Evolutionary conservation across 257 asterid species (phyloP), one percentile per base, ranked within the genome.

Genomic region (Schizonepeta tenuifolia): DNA sequence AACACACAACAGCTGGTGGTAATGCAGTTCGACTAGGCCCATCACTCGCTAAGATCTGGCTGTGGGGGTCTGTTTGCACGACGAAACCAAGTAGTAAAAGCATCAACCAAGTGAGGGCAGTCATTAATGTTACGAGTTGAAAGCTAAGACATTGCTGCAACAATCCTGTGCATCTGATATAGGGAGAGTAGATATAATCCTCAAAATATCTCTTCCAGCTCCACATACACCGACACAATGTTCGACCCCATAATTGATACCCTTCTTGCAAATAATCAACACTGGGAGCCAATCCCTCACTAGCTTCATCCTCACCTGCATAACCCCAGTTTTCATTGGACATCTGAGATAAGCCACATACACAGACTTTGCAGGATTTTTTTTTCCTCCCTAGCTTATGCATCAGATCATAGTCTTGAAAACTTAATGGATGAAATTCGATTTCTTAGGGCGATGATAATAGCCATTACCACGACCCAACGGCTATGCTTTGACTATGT

Each of bases 271-370:
- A 8, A 79, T 74, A 14, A 89, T 87, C 82, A 94, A 67, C 84
- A 94, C 97, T 0, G 99, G 99, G 24, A 94, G 96, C 98, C 99
- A 94, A 59, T 90, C 86, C 69, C 80, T 84, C 55, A 91, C 99
- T 7, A 94, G 91, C 87, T 85, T 88, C 96, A 79, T 85, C 69
- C 98, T 85, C 21, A 91, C 86, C 99, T 91, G 88, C 67, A 72
- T 3, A 20, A 47, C 43, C n/a, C n/a, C 60, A 71, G 6, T 31
- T 57, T 15, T 21, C 35, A 44, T 10, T 18, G 21, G 38, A 26
- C 21, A 53, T 18, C 55, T 49, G 40, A 21, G 38, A 36, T 38
- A 20, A 11, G 47, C 47, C 24, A 20, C 66, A 58, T 1, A 38
- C 13, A 57, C 12, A 59, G 6, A 2, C 21, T 21, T 28, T 6